Evolutionary conservation across 1,284 basidiomycete genomes (phyloP), one percentile per base, ranked within the genome.

Genomic region (Apiotrichum domesticum): DNA sequence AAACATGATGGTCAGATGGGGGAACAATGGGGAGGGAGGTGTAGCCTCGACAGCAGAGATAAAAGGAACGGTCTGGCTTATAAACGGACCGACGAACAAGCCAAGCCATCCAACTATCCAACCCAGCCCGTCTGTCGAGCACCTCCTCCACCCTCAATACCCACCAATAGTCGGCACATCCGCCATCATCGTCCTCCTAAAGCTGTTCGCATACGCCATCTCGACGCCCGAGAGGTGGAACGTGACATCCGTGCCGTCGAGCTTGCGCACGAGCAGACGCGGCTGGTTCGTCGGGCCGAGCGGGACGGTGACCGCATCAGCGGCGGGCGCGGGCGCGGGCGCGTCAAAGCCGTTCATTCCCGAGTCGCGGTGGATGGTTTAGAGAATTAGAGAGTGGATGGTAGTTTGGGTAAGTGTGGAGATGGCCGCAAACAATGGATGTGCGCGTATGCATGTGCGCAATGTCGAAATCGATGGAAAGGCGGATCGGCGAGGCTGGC

Each of bases 201-300:
- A 71, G 2, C 89, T 90, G 76, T 95, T 95, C 51, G 90, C 91
- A 67, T 94, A 87, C 86, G 87, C 88, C 68, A 95, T 81, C 75
- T 96, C 91, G 34, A 95, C 91, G 82, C 94, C 92, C 72, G 90
- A 88, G 8, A 96, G 80, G 14, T 93, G 85, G 69, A 97, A 96
- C 66, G 90, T 87, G 59, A 90, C 87, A 56, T 83, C 81, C 11
- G 68, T 91, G 87, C 65, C 83, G 84, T 88, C 85, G 54, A 91
- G 77, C 52, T 56, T 64, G 35, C 73, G 67, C 41, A 72, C 66
- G 4, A 71, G 57, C 1, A 75, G 51, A 39, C 63, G 51, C 9
- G 72, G 71, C 58, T 73, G 70, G 54, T 73, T 72, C 11, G 72
- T 75, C 45, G 65, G 59, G 13, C 72, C 72, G 1, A 63, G 14